Evolutionary conservation across 495 filamentous ascomycete genomes (phyloP).

Genomic region (Aspergillus panamensis): DNA sequence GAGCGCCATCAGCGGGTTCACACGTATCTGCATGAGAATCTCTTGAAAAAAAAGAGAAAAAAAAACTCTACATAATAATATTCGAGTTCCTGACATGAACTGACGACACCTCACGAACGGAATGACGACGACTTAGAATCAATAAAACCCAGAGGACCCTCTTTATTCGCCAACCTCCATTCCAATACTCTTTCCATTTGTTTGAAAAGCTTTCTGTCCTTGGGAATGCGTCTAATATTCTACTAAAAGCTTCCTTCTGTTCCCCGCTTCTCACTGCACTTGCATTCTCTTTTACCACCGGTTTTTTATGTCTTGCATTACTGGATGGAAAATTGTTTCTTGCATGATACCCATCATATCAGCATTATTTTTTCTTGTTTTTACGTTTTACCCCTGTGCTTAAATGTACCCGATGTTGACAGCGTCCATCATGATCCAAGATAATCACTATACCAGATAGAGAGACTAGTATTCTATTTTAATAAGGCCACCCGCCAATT

Average conservation of each 20-base stretch:
- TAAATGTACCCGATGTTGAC: constrained; percentile 4
- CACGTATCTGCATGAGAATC: constrained; percentile 1
- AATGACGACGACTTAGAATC: constrained; percentile 8
- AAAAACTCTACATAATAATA: not conserved
- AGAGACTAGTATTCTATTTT: constrained; percentile 12
- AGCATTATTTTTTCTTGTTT: constrained; percentile 9
- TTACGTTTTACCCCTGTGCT: not conserved
- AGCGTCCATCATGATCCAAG: constrained; percentile 5
- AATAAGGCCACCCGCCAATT: constrained; percentile 7
- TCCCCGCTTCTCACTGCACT: not conserved
- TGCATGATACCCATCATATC: constrained; percentile 24
- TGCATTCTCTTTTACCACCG: constrained; percentile 1
- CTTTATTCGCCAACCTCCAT: not conserved
- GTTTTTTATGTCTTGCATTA: constrained; percentile 4
- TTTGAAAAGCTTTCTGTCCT: constrained; percentile 1
- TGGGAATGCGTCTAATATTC: not conserved
- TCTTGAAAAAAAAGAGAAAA: not conserved
- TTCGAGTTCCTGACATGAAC: constrained; percentile 12
- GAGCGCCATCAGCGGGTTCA: constrained; percentile 20
- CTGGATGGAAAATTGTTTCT: constrained; percentile 12
- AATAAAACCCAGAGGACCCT: not conserved
- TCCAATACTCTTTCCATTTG: constrained; percentile 2
- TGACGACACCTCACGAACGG: constrained; percentile 19
- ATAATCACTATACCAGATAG: constrained; percentile 7
- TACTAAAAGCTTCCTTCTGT: not conserved